phyloP scores from a whole-genome alignment of 108 stramenopile species.

The Skeletonema grethae region DNA sequence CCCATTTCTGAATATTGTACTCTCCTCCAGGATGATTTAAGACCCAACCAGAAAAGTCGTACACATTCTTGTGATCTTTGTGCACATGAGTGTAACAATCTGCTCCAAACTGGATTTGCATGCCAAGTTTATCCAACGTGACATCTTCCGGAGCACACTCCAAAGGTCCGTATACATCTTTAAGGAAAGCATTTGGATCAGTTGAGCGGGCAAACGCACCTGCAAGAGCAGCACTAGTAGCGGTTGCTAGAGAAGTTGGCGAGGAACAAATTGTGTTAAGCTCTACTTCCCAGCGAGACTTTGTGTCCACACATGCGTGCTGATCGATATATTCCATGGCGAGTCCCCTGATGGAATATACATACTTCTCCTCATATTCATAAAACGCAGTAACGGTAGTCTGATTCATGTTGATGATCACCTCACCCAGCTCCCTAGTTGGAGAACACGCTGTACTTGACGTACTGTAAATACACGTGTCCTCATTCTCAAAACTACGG shows the following conservation, averaged over 20 bases:
- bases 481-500: slow-evolving; percentile 53
- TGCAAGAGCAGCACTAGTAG: slow-evolving; percentile 21
- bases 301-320: slow-evolving; percentile 24
- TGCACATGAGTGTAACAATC: slow-evolving; percentile 58
- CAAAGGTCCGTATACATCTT: slow-evolving; percentile 23
- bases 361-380: slow-evolving; percentile 32
- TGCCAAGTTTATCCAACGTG: slow-evolving; percentile 6
- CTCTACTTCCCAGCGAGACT: slow-evolving; percentile 34
- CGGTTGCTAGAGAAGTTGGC: slow-evolving; percentile 6
- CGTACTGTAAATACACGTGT: slow-evolving; percentile 45
- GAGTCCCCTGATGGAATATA: slow-evolving; percentile 58
- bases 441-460: slow-evolving; percentile 30
- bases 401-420: slow-evolving; percentile 24
- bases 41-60: slow-evolving; percentile 62
- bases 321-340: slow-evolving; percentile 33
- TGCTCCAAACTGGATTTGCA: slow-evolving; percentile 43
- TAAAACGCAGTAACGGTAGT: slow-evolving; percentile 24
- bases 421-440: slow-evolving; percentile 20
- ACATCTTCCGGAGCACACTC: slow-evolving; percentile 21
- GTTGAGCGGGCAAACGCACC: slow-evolving; percentile 18
- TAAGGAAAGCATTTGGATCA: slow-evolving; percentile 24
- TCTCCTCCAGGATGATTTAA: slow-evolving; percentile 41
- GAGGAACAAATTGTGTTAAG: slow-evolving; percentile 21
- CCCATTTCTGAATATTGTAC: slow-evolving; percentile 46
- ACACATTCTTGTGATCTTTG: slow-evolving; percentile 54